A percentile compares a stretch with the other conserved stretches of the same genome.
Conservation (phyloP, 148 eudicot genomes). For the Vaccinium corymbosum region DNA sequence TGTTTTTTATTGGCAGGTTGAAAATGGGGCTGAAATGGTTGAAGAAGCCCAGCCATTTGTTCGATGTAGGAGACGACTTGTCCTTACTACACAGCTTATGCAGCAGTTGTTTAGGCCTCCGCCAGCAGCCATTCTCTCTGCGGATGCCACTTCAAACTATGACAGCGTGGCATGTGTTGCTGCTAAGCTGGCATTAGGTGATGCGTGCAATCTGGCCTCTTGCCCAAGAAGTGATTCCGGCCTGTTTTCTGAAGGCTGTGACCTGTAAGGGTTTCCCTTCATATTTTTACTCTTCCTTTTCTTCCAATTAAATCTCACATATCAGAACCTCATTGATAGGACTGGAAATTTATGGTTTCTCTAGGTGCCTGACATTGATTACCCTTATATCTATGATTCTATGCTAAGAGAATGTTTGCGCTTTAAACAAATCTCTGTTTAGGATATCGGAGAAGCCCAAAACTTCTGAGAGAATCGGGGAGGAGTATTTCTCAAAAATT, state of each 20-base stretch:
- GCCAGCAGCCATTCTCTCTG: constrained; percentile 41
- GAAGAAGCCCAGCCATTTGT: constrained; percentile 28
- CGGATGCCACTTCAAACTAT: constrained; percentile 33
- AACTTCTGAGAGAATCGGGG: constrained; percentile 25
- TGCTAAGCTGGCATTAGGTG: constrained; percentile 54
- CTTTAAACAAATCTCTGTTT: not conserved
- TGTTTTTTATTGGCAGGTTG: constrained; percentile 34
- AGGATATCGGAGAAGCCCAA: constrained; percentile 33
- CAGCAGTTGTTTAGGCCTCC: constrained; percentile 59
- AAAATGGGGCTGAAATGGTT: constrained; percentile 22
- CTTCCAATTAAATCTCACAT: not conserved
- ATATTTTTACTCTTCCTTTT: not conserved
- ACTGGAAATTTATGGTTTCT: not conserved
- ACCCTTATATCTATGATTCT: not conserved
- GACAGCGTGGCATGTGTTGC: constrained; percentile 40
- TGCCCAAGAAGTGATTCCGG: constrained; percentile 23
- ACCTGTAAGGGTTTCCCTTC: constrained; percentile 35
- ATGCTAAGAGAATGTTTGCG: not conserved
- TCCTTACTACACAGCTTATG: constrained; percentile 53
- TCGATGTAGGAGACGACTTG: constrained; percentile 49
- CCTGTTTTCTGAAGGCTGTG: constrained; percentile 11
- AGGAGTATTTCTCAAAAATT: constrained; percentile 29
- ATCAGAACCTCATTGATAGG: not conserved
- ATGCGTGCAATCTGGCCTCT: constrained; percentile 41
- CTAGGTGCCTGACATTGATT: not conserved